These are phyloP conservation scores for Neurospora discreta DNA, from an alignment of 495 filamentous ascomycete species.

Conservation along the genomic window DNA sequence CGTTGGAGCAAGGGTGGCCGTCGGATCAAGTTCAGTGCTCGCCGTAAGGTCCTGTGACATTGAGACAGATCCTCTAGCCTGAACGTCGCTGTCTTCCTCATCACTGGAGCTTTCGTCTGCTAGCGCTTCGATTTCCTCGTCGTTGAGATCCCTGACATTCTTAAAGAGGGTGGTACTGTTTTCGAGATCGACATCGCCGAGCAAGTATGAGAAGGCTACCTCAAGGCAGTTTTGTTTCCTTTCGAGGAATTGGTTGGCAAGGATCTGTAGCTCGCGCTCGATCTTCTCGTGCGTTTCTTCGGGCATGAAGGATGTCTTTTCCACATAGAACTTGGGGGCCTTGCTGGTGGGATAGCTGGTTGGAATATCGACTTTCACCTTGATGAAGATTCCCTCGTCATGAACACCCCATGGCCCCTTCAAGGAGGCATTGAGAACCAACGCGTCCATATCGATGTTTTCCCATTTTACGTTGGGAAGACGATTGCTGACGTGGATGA, in stretches of 20 bases:
- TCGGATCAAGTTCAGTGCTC: constrained; percentile 36
- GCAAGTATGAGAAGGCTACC: constrained; percentile 66
- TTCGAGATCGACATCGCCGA: constrained; percentile 72
- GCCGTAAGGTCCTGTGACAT: constrained; percentile 46
- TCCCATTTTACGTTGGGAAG: constrained; percentile 81
- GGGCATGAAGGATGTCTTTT: constrained; percentile 69
- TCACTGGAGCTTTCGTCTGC: constrained; percentile 70
- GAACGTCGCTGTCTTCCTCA: constrained; percentile 62
- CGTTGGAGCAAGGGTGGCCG: constrained; percentile 38
- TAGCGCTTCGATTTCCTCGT: constrained; percentile 46
- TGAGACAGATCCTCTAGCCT: constrained; percentile 36
- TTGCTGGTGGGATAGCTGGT: constrained; percentile 59
- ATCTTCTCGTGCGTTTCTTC: constrained; percentile 55
- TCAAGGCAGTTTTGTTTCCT: constrained; percentile 71
- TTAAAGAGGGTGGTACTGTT: constrained; percentile 57
- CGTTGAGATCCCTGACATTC: constrained; percentile 46
- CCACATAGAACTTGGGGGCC: constrained; percentile 55
- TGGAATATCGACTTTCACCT: constrained; percentile 72
- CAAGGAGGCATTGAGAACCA: constrained; percentile 63
- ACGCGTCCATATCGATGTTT: constrained; percentile 66
- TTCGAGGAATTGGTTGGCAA: constrained; percentile 55
- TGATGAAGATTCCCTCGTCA: constrained; percentile 60
- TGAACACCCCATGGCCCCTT: constrained; percentile 78
- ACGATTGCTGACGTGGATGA: constrained; percentile 69
- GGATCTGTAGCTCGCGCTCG: constrained; percentile 54